phyloP scores from a whole-genome alignment of 2,329 filamentous ascomycete genomes.

The Myrmaecium sp. region DNA sequence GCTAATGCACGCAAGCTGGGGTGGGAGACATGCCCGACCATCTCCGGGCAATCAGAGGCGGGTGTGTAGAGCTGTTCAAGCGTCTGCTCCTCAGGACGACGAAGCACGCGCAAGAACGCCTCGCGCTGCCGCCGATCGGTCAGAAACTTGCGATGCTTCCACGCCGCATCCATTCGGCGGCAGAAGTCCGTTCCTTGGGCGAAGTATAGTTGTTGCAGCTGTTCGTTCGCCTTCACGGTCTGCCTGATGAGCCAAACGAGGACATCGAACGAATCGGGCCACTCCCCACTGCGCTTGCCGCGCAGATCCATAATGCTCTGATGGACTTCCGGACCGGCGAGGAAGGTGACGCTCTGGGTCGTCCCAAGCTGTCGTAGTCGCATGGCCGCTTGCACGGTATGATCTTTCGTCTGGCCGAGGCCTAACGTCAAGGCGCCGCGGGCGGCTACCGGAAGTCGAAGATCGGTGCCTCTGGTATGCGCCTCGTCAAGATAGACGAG shows the following conservation, averaged over 20 bases:
- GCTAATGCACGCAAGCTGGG: too few relatives aligned
- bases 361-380: conserved; percentile 39
- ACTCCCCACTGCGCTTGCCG: conserved; percentile 11
- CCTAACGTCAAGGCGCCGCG: conserved; percentile 53
- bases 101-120: conserved; percentile 25
- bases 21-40: conserved; percentile 5
- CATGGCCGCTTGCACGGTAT: conserved; percentile 54
- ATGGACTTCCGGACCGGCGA: conserved; percentile 39
- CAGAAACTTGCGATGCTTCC: conserved; percentile 23
- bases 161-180: conserved; percentile 30
- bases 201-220: conserved; percentile 36
- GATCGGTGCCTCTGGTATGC: conserved; percentile 53
- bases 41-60: conserved; percentile 5
- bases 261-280: conserved; percentile 31
- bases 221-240: conserved; percentile 38
- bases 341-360: conserved; percentile 35
- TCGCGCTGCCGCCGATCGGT: conserved; percentile 13
- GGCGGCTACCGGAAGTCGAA: conserved; percentile 41
- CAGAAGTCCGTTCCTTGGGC: conserved; percentile 45
- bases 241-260: conserved; percentile 44
- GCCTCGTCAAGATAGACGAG: conserved; percentile 53
- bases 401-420: conserved; percentile 48
- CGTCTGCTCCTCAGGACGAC: conserved; percentile 32
- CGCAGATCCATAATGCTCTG: conserved; percentile 35
- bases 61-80: conserved; percentile 37